Conservation (phyloP, 352 stramenopile species). For the Albugo laibachii region DNA sequence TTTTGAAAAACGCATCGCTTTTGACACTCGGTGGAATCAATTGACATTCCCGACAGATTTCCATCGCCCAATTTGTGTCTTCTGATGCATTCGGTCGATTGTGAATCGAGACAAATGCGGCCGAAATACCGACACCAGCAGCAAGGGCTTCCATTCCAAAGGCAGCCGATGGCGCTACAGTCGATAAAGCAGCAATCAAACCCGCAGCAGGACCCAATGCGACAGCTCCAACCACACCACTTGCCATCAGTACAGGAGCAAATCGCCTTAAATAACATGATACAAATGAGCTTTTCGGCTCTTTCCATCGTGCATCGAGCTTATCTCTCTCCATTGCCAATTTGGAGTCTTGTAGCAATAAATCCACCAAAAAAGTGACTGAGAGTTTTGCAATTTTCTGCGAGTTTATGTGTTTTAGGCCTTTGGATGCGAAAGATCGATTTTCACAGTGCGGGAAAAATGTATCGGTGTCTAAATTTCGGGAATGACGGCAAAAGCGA, state of each 20-base stretch:
- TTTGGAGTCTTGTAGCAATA: slow-evolving; percentile 10
- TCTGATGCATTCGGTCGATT: slow-evolving; percentile 24
- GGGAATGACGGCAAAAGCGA: slow-evolving; percentile 17
- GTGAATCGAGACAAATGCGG: slow-evolving; percentile 20
- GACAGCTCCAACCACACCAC: slow-evolving; percentile 30
- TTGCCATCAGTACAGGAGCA: slow-evolving; percentile 29
- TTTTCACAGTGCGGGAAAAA: not conserved
- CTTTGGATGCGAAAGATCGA: not conserved
- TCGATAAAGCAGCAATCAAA: slow-evolving; percentile 33
- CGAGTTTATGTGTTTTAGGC: not conserved
- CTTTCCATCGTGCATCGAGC: no score
- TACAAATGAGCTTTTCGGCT: no score
- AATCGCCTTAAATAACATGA: slow-evolving; percentile 6
- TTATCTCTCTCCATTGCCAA: slow-evolving; percentile 11
- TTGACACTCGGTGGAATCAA: slow-evolving; percentile 16
- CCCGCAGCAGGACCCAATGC: slow-evolving; percentile 24
- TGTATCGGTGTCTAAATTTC: slow-evolving; percentile 4
- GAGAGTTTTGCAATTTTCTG: slow-evolving; percentile 1
- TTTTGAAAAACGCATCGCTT: slow-evolving; percentile 29
- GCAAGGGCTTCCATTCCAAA: slow-evolving; percentile 32
- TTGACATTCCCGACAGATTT: slow-evolving; percentile 51
- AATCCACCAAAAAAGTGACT: slow-evolving; percentile 6
- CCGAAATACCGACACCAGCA: slow-evolving; percentile 34
- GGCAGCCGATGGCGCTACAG: slow-evolving; percentile 17
- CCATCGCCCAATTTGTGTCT: slow-evolving; percentile 22